These are phyloP conservation scores for Parathielavia appendiculata DNA, from an alignment of 495 filamentous ascomycete species.

Conservation along the genomic window DNA sequence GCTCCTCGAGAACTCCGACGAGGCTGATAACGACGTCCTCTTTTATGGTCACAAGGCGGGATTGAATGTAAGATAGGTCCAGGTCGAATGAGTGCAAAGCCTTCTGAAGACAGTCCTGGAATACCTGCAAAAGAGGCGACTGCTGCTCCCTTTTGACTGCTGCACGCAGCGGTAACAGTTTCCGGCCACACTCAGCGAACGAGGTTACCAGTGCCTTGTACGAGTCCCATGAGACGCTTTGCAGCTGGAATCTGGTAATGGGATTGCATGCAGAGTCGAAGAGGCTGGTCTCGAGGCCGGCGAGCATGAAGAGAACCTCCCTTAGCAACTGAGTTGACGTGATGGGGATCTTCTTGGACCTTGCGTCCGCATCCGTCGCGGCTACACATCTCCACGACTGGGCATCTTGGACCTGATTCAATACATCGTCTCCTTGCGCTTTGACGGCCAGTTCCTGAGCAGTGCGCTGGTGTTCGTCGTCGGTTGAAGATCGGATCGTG, in stretches of 20 bases:
- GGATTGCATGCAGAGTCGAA: constrained; percentile 47
- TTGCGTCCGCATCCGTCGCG: constrained; percentile 29
- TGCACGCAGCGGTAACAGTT: constrained; percentile 35
- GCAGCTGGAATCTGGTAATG: constrained; percentile 33
- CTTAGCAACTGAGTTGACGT: constrained; percentile 71
- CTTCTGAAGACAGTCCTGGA: constrained; percentile 42
- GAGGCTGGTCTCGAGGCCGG: constrained; percentile 68
- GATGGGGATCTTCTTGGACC: constrained; percentile 44
- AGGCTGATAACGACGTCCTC: constrained; percentile 51
- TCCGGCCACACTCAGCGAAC: constrained; percentile 38
- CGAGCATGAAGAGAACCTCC: constrained; percentile 79
- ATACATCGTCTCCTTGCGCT: constrained; percentile 35
- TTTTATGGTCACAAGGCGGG: constrained; percentile 38
- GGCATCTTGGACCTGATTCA: constrained; percentile 50
- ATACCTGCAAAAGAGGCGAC: constrained; percentile 47
- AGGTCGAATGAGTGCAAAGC: constrained; percentile 42
- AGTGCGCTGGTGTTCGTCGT: constrained; percentile 36
- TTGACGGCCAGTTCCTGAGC: constrained; percentile 34
- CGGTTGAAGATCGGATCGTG: constrained; percentile 21
- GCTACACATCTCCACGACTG: constrained; percentile 58
- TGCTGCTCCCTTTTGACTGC: constrained; percentile 31
- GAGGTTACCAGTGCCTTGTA: constrained; percentile 38
- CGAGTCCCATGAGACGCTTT: constrained; percentile 38
- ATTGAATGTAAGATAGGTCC: constrained; percentile 42
- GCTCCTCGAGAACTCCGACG: constrained; percentile 55